Base-by-base conservation (phyloP, 176 grass and related monocot genomes). In the Aegilops umbellulata region DNA sequence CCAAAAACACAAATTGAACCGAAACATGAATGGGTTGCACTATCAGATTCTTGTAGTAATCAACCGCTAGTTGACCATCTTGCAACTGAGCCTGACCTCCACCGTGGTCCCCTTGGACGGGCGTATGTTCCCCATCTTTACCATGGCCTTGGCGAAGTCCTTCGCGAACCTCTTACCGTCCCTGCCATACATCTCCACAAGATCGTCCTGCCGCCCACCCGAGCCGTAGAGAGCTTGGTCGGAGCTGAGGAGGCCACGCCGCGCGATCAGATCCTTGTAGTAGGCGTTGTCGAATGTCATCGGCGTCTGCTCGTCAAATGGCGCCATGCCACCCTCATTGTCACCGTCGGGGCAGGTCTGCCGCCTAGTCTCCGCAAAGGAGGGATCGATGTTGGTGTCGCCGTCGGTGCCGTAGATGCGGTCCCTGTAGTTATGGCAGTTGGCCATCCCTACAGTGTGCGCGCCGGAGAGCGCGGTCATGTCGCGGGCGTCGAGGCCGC, bases 51-150 rank as follows among this genome's bases (percentile, higher is more conserved):
- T 51, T 51, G 47, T 0, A 51, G 15, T 0, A 53, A 53, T 19
- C 49, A 51, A 17, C 0, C 17, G 49, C 49, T 90, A 75, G 85
- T 95, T 95, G 17, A 64, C 36, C 67, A 34, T 73, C 15, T 31
- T 82, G 83, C 93, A 95, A 13, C 38, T 69, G 26, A 61, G 91
- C 79, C 93, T 92, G 12, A 95, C 89, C 80, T 95, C 90, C 36
- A 78, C 65, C 5, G 16, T 19, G 29, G 75, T 81, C 16, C 86
- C 83, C 0, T 77, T 41, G 1, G 89, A 85, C 17, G 93, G 83
- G 1, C 73, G 82, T 27, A 90, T 82, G 49, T 85, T 84, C 4
- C 90, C 88, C 93, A 95, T 78, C 65, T 90, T 95, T 57, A 92
- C 87, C 88, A 95, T 95, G 2, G 85, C 90, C 7, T 5, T 60